A percentile compares a stretch with the other conserved stretches of the same genome.
phyloP scores from a whole-genome alignment of 163 green algal species.

The Chloromonas sp. region DNA sequence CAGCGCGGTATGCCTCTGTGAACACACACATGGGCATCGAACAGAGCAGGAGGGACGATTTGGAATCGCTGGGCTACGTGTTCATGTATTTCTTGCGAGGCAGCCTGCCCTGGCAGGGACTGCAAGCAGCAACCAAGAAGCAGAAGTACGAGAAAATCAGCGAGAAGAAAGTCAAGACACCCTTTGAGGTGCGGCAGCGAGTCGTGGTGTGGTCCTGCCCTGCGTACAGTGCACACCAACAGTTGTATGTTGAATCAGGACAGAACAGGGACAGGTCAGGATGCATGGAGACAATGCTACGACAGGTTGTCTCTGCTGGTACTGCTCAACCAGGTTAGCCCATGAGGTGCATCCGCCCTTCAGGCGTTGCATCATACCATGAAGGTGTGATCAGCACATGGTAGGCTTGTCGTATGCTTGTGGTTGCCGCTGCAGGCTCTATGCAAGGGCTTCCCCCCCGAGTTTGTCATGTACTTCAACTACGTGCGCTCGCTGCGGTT shows the following conservation, averaged over 20 bases:
- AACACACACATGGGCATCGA: constrained; percentile 99
- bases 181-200: constrained; percentile 66
- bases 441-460: constrained; percentile 5
- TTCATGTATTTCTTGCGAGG: constrained; percentile 99
- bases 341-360: too few species aligned
- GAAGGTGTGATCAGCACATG: too few species aligned
- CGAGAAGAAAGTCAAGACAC: constrained; percentile 98
- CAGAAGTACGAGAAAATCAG: constrained; percentile 99
- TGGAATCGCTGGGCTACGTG: constrained; percentile 97
- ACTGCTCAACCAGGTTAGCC: too few species aligned
- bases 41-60: constrained; percentile 83
- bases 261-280: too few species aligned
- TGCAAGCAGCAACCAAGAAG: constrained; percentile 61
- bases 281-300: too few species aligned
- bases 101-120: constrained; percentile 92
- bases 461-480: constrained; percentile 86
- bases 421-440: not conserved
- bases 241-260: not conserved
- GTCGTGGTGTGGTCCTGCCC: not conserved
- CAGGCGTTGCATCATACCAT: too few species aligned
- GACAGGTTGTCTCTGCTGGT: too few species aligned
- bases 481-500: constrained; percentile 88
- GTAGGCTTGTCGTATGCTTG: too few species aligned
- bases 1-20: constrained; percentile 96
- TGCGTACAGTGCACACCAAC: constrained; percentile 30